A percentile compares a stretch with the other conserved stretches of the same genome.
phyloP scores from a whole-genome alignment of 176 grass and related monocot genomes.

The Luzula sylvatica region DNA sequence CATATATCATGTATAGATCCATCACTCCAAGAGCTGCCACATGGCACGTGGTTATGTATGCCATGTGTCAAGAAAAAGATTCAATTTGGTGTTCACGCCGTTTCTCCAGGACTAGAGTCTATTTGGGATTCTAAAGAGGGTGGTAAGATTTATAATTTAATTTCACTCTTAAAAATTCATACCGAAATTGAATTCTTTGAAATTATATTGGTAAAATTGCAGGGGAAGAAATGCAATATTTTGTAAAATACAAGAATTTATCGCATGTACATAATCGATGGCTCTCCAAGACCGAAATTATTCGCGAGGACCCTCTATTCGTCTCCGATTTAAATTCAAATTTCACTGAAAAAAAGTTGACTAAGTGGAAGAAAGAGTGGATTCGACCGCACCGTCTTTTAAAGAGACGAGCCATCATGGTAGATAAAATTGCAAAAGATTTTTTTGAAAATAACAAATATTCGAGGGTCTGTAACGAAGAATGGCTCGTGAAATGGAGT shows the following conservation, averaged over 20 bases:
- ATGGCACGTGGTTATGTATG: constrained; percentile 60
- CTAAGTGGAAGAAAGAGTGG: constrained; percentile 88
- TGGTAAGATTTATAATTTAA: constrained; percentile 35
- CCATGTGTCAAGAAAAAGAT: constrained; percentile 54
- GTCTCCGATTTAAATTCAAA: constrained; percentile 52
- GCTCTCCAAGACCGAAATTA: constrained; percentile 55
- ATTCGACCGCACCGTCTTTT: constrained; percentile 50
- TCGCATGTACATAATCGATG: constrained; percentile 82
- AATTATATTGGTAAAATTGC: constrained; percentile 21
- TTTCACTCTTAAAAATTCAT: not conserved
- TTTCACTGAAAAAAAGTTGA: constrained; percentile 52
- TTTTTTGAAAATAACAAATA: constrained; percentile 41
- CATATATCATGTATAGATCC: constrained; percentile 71
- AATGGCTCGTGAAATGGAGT: constrained; percentile 90
- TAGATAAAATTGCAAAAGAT: constrained; percentile 30
- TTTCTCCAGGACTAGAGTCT: constrained; percentile 58
- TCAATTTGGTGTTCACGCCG: constrained; percentile 48
- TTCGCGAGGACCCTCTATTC: constrained; percentile 41
- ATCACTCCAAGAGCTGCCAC: constrained; percentile 31
- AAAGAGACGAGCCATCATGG: constrained; percentile 57
- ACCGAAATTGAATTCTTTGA: not conserved
- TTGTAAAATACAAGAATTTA: constrained; percentile 78
- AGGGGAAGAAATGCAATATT: constrained; percentile 45
- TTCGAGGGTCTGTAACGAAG: constrained; percentile 38
- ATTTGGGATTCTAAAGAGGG: constrained; percentile 80